Base-by-base conservation (phyloP, 352 stramenopile genomes). In the Pythium aristosporum region DNA sequence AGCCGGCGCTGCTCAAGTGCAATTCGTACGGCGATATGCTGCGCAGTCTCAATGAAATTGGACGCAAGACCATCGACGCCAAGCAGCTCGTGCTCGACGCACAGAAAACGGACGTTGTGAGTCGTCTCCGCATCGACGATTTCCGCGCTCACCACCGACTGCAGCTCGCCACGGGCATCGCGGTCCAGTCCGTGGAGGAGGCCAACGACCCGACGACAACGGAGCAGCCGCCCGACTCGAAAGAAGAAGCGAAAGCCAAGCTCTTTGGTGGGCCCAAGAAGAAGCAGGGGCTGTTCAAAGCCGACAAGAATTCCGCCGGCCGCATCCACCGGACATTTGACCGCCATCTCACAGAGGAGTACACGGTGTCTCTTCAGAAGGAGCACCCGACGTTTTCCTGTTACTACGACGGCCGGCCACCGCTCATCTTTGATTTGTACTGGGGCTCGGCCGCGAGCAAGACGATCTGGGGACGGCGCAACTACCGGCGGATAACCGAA, bases 111-210 rank as follows among this genome's bases (percentile, higher is more conserved):
- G 81, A 92, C 9, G 79, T 76, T 16, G 82, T 93, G 3, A 81
- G 85, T 57, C 76, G 80, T 39, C 69, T 76, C 5, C 79, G 84
- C 36, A 81, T 96, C 39, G 87, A 96, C 67, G 87, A 94, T 57
- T 93, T 96, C 68, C 71, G 87, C 60, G 87, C 85, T 4, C 85
- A 94, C 23, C 85, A 96, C 58, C 82, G 87, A 12, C 73, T 96
- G 5, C 85, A 94, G 47, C 61, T 94, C 1, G 87, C 87, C 8
- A 90, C 85, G 2, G 85, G 80, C 0, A 92, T 96, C 32, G 82
- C 89, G 11, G 81, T 84, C 10, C 63, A 70, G 43, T 95, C 86
- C 3, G 77, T 77, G 7, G 72, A 87, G 51, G 78, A 88, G 55
- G 63, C 67, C 5, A 80, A 80, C 32, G 71, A 85, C 28, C 72